Conservation (phyloP, 2,329 filamentous ascomycete genomes). For the Aureobasidium uvarum region DNA sequence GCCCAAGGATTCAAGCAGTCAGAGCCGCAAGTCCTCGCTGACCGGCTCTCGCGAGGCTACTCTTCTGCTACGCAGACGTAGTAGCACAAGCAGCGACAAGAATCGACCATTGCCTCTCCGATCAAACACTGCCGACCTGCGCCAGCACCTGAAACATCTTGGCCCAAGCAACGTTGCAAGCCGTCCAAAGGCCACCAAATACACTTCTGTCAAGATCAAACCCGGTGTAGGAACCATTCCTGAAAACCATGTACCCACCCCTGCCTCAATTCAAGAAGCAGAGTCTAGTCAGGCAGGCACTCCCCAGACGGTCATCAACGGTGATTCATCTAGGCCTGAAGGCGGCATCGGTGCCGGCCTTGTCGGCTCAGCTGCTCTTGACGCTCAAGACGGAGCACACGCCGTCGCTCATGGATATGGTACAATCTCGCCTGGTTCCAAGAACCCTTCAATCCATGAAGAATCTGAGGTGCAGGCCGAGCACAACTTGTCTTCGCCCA, state of each 20-base stretch:
- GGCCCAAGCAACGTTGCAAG: conserved; percentile 63
- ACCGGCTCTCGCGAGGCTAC: conserved; percentile 36
- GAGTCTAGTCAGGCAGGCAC: conserved; percentile 9
- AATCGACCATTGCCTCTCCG: conserved; percentile 42
- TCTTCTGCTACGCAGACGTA: conserved; percentile 48
- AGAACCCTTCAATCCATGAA: conserved; percentile 3
- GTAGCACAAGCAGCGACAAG: conserved; percentile 41
- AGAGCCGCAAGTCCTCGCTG: conserved; percentile 16
- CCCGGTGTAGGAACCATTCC: conserved; percentile 50
- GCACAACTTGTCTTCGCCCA: background rate
- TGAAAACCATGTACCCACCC: conserved; percentile 35
- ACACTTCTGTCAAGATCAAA: conserved; percentile 65
- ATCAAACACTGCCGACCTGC: conserved; percentile 55
- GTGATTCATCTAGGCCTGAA: conserved; percentile 42
- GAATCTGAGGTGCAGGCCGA: conserved; percentile 5
- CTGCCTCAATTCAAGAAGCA: conserved; percentile 10
- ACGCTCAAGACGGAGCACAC: conserved; percentile 65
- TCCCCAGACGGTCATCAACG: conserved; percentile 17
- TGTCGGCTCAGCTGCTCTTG: conserved; percentile 54
- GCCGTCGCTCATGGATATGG: conserved; percentile 53
- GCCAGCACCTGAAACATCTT: conserved; percentile 61
- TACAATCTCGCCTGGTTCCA: conserved; percentile 37
- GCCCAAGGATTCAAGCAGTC: conserved; percentile 10
- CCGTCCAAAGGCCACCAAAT: conserved; percentile 60
- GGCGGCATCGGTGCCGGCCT: conserved; percentile 56